These are phyloP conservation scores for Ogataea philodendri DNA, from an alignment of 805 yeast species.

Conservation along the genomic window DNA sequence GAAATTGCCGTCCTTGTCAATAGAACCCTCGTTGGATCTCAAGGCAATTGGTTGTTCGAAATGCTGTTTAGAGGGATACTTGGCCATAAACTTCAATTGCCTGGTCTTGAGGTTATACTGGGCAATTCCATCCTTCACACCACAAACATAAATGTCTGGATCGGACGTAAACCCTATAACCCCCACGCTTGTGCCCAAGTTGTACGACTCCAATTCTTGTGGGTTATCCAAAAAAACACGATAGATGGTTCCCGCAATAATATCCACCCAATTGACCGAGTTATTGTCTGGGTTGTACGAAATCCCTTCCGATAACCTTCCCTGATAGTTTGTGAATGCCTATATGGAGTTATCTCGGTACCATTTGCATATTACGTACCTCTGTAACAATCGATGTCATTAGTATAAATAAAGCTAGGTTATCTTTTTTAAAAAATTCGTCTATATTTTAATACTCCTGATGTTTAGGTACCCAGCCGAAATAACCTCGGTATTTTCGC, in stretches of 20 bases:
- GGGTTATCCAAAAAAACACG: conserved; percentile 32
- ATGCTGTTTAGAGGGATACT: conserved; percentile 42
- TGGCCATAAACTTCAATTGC: conserved; percentile 36
- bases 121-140: conserved; percentile 65
- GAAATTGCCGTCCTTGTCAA: conserved; percentile 73
- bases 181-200: conserved; percentile 52
- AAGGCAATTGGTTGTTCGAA: conserved; percentile 30
- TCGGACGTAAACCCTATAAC: conserved; percentile 66
- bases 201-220: conserved; percentile 35
- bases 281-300: conserved; percentile 58
- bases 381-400: conserved; percentile 4
- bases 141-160: conserved; percentile 54
- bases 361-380: no score
- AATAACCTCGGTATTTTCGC: conserved; percentile 35
- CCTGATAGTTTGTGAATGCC: conserved; percentile 33
- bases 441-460: no score
- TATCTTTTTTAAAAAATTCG: neutral
- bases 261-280: conserved; percentile 50
- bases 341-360: no score
- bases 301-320: conserved; percentile 63
- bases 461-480: conserved; percentile 42
- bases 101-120: conserved; percentile 44
- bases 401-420: neutral
- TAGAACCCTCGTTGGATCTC: conserved; percentile 80
- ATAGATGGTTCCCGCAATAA: conserved; percentile 41